Base-by-base conservation (phyloP, 169 alveolate genomes). In the Cardiosporidium cionae region DNA sequence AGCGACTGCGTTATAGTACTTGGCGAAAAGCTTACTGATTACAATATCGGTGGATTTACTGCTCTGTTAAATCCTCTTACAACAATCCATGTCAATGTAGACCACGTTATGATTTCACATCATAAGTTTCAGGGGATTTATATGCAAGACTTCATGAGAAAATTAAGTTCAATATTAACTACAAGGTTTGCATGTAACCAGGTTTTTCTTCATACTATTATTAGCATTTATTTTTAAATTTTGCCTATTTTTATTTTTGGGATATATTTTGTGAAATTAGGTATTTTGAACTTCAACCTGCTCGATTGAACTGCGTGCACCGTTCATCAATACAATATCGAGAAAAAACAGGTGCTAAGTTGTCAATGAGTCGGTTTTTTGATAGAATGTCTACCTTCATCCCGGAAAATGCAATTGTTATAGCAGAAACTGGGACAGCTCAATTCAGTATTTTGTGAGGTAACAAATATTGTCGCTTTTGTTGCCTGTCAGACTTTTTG, bases 21-120 rank as follows among this genome's bases (percentile, higher is more conserved):
- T n/a, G 87, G 87, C 7, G 87, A 81, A 33, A 81, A 80, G 80
- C 31, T 81, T 32, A 81, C 85, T 68, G 87, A 81, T 52, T 81
- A 79, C 32, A 81, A 81, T 54, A 81, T 87, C n/a, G 87, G 87
- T 2, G 79, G 79, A 25, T 81, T 81, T 68, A 58, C 87, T 0
- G 81, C 69, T 25, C 22, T 32, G 31, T 27, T 81, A 36, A 68
- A 68, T 7, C n/a, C 16, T 16, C n/a, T 29, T 9, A n/a, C 16
- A 16, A 63, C 68, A 9, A 63, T 63, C 58, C 9, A 63, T 52
- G 68, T n/a, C 9, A 9, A n/a, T n/a, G 22, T 64, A 4, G 22
- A 70, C 66, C 7, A 44, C 27, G 58, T 44, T n/a, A n/a, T 44
- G n/a, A 44, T 44, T 16, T 44, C 58, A 16, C n/a, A n/a, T n/a